Evolutionary conservation across 805 yeast genomes (phyloP).

Genomic region (Starmerella vaccinii): DNA sequence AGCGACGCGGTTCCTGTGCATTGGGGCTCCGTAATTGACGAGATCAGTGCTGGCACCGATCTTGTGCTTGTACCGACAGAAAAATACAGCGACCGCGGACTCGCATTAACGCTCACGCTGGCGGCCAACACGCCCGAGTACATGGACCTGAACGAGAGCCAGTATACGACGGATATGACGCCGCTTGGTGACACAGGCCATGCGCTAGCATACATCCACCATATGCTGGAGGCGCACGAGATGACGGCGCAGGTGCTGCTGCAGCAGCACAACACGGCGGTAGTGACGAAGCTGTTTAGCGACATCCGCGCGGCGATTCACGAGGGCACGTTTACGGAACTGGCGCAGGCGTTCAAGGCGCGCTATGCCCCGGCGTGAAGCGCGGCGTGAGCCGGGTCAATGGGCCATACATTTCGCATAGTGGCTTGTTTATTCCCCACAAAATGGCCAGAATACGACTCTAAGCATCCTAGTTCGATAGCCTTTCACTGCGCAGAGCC

Average conservation of each 20-base stretch:
- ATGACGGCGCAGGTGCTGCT: constrained; percentile 37
- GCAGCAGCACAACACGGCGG: constrained; percentile 33
- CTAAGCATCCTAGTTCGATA: no score
- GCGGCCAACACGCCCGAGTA: constrained; percentile 23
- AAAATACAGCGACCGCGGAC: constrained; percentile 31
- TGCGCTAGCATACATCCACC: constrained; percentile 36
- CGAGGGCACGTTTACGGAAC: constrained; percentile 27
- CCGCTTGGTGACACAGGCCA: constrained; percentile 26
- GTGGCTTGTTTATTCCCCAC: no score
- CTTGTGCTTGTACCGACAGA: constrained; percentile 30
- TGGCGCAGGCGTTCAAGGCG: constrained; percentile 8
- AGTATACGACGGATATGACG: constrained; percentile 28
- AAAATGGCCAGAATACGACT: no score
- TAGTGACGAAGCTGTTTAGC: constrained; percentile 27
- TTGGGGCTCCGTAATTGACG: constrained; percentile 23
- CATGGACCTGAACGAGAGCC: constrained; percentile 29
- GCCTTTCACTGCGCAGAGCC: no score
- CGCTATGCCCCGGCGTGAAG: no score
- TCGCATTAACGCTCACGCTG: constrained; percentile 31
- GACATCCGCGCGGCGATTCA: constrained; percentile 29
- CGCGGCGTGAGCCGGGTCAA: no score
- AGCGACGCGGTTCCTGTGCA: constrained; percentile 15
- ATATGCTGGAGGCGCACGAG: constrained; percentile 34
- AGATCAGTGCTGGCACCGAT: constrained; percentile 31
- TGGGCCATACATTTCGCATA: no score